Percentiles rank a stretch among this genome's conserved stretches.
These are phyloP conservation scores for Teratosphaeria viscida DNA, from an alignment of 2,329 filamentous ascomycete genomes.

Conservation along the genomic window DNA sequence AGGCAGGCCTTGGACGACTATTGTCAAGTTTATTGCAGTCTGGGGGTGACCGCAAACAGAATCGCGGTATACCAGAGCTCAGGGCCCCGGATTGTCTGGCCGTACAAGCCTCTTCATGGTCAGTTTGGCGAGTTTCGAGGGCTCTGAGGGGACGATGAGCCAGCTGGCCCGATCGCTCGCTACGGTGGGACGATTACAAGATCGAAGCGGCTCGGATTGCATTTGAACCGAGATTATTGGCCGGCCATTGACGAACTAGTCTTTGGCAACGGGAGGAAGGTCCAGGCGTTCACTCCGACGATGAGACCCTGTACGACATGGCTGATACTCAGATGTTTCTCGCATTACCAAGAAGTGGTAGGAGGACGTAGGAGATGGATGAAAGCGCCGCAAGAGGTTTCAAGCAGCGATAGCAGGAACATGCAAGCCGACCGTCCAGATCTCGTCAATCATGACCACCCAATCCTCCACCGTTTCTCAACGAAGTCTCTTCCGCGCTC, in stretches of 20 bases:
- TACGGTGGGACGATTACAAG: no score
- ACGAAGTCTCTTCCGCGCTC: neutral
- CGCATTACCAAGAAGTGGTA: neutral
- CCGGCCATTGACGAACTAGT: no score
- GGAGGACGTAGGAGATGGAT: neutral
- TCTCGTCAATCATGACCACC: neutral
- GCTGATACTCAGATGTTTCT: neutral
- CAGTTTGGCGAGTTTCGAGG: no score
- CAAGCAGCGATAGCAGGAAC: no score
- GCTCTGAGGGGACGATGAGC: no score
- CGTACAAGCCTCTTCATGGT: no score
- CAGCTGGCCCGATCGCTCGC: no score
- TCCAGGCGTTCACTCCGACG: neutral
- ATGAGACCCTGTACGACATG: neutral
- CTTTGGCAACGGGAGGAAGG: no score
- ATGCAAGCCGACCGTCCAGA: neutral
- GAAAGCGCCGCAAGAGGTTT: neutral
- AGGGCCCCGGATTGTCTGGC: no score
- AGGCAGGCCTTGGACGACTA: neutral
- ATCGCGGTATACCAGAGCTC: no score
- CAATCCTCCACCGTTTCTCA: neutral
- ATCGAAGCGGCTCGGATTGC: no score
- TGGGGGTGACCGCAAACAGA: no score
- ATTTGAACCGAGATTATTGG: neutral
- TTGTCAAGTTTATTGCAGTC: neutral